Evolutionary conservation across 2,329 filamentous ascomycete genomes (phyloP), one percentile per base, ranked within the genome.

Genomic region (Leptographium flavum): DNA sequence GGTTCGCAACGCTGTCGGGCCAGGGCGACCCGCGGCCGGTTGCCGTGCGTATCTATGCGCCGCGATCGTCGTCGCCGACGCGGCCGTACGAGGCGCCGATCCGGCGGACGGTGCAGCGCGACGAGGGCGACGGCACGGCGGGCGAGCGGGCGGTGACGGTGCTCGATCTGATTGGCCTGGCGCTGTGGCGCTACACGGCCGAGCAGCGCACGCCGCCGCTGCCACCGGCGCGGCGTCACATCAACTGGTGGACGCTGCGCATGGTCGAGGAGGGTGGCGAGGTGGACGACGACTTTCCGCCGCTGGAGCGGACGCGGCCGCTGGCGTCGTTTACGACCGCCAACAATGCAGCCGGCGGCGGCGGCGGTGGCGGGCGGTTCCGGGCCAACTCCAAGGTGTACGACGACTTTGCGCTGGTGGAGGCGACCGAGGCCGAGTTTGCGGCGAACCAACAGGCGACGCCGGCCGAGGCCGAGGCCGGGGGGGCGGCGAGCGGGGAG

Each of bases 191-290:
- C 50, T 92, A 90, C 58, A 76, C 77, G 40, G 81, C 88, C 54
- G 83, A 88, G 57, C 83, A 83, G 53, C 66, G 78, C 25, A 75
- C 87, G 51, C 85, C 85, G 4, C 58, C 71, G 1, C 65, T 92
- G 10, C 66, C 76, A 0, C 58, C 65, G 2, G 74, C 79, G 42
- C 84, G 86, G 56, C 67, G 78, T 43, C 86, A 85, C 53, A 80
- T 88, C 53, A 90, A 90, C 56, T 79, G 79, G 67, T 92, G 83
- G 82, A 85, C 79, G 22, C 64, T 93, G 46, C 74, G 84, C 35
- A 87, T 93, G 78, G 83, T 88, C 2, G 79, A 92, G 49, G 79
- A 92, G 57, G 83, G 85, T 46, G 86, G 83, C 41, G 85, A 92
- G 56, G 79, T 90, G 1, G 85, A 93, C 53, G 83, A 87, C 52